These are phyloP conservation scores for Trichosporon sp. DNA, from an alignment of 1,284 basidiomycete species.

Conservation along the genomic window DNA sequence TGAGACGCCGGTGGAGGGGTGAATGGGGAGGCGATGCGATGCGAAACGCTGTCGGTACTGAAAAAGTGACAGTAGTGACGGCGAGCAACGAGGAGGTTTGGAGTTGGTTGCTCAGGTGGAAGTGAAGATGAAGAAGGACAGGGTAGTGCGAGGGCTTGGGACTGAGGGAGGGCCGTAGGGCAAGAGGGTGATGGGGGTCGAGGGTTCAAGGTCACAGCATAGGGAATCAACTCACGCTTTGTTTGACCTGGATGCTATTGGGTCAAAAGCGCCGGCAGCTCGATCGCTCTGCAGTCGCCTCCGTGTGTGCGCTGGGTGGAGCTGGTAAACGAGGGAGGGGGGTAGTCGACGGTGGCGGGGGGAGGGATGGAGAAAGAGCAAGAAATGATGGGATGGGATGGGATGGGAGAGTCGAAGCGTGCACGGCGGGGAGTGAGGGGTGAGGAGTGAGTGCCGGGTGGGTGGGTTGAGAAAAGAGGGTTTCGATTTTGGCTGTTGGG, in stretches of 20 bases:
- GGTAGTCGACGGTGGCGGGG: neutral
- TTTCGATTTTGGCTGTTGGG: conserved; percentile 1
- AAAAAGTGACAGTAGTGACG: neutral
- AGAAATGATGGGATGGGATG: neutral
- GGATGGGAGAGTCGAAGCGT: neutral
- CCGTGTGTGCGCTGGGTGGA: neutral
- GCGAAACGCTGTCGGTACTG: neutral
- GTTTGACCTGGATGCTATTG: conserved; percentile 3
- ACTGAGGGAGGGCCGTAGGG: neutral
- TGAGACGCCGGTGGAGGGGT: neutral
- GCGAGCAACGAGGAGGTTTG: neutral
- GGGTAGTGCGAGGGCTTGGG: conserved; percentile 1
- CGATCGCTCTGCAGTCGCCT: conserved; percentile 1
- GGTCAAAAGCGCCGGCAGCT: neutral
- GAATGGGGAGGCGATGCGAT: neutral
- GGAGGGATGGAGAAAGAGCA: neutral
- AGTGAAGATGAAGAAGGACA: neutral
- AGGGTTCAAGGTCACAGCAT: conserved; percentile 1
- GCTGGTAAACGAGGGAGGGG: neutral
- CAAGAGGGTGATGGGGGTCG: neutral
- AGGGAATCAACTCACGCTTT: conserved; percentile 5
- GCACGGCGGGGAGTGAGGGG: neutral
- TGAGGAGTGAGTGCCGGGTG: neutral
- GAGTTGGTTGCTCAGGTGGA: neutral
- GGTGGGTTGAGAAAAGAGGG: conserved; percentile 2